phyloP scores from a whole-genome alignment of 202 grass and related monocot genomes.

The Sporobolus alterniflorus region DNA sequence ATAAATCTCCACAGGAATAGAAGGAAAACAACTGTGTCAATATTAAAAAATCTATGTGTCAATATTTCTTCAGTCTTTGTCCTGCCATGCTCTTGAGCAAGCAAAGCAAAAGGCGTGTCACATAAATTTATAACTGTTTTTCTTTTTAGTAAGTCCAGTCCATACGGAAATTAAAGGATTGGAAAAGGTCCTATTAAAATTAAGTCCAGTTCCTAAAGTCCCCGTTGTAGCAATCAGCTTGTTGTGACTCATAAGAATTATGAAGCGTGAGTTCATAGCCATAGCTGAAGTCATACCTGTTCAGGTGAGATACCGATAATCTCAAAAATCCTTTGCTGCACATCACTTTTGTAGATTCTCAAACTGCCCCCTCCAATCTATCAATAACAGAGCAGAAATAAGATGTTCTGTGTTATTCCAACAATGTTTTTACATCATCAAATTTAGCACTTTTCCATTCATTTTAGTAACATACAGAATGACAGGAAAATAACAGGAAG shows the following conservation, averaged over 20 bases:
- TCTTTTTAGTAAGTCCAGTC: too few relatives aligned
- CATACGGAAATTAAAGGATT: too few relatives aligned
- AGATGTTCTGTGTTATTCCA: slow-evolving; percentile 12
- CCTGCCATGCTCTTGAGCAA: too few relatives aligned
- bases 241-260: background rate
- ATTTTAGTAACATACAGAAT: background rate
- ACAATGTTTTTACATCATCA: background rate
- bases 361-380: slow-evolving; percentile 96
- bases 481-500: slow-evolving; percentile 1
- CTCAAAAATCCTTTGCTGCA: slow-evolving; percentile 94
- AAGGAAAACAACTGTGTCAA: too few relatives aligned
- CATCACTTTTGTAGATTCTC: slow-evolving; percentile 91
- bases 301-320: slow-evolving; percentile 80
- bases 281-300: slow-evolving; percentile 50
- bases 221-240: too few relatives aligned
- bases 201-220: too few relatives aligned
- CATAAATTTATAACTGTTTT: too few relatives aligned
- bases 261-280: background rate
- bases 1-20: too few relatives aligned
- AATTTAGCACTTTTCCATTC: background rate
- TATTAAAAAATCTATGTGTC: too few relatives aligned
- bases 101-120: too few relatives aligned
- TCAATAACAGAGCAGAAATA: slow-evolving; percentile 19
- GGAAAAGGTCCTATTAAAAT: too few relatives aligned
- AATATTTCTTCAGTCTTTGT: too few relatives aligned